A percentile compares a stretch with the other conserved stretches of the same genome.
These are phyloP conservation scores for Chaetoceros tenuissimus DNA, from an alignment of 108 stramenopile genomes.

Conservation along the genomic window DNA sequence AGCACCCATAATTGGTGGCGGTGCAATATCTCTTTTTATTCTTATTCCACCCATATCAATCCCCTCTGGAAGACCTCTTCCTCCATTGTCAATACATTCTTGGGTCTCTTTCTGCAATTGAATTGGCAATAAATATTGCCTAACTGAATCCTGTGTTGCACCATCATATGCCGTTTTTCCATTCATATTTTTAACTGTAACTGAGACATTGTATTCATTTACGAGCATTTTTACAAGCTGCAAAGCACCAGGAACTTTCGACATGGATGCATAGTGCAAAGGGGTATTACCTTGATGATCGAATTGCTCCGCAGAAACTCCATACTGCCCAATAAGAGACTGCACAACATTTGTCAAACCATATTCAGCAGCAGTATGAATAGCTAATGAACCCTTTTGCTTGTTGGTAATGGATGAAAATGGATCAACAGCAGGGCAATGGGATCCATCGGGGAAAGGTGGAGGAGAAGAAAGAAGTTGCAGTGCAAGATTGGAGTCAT, in stretches of 20 bases:
- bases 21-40: conserved; percentile 37
- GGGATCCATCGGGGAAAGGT: not conserved
- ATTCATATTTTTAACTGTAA: conserved; percentile 39
- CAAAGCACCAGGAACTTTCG: conserved; percentile 15
- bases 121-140: conserved; percentile 73
- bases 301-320: conserved; percentile 27
- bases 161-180: conserved; percentile 82
- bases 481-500: conserved; percentile 15
- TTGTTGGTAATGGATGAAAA: conserved; percentile 25
- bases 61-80: conserved; percentile 60
- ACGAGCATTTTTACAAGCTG: conserved; percentile 48
- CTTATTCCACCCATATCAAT: conserved; percentile 72
- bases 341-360: conserved; percentile 23
- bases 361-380: conserved; percentile 57
- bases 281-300: conserved; percentile 66
- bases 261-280: conserved; percentile 62
- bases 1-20: conserved; percentile 50
- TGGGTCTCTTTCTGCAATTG: conserved; percentile 80
- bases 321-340: conserved; percentile 33
- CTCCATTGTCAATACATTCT: conserved; percentile 65
- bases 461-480: not conserved
- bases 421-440: not conserved
- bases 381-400: conserved; percentile 39
- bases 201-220: conserved; percentile 39
- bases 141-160: conserved; percentile 43